A percentile compares a stretch with the other conserved stretches of the same genome.
These are phyloP conservation scores for Trichopus zeylanicus DNA, from an alignment of 116 monocot genomes.

Conservation along the genomic window DNA sequence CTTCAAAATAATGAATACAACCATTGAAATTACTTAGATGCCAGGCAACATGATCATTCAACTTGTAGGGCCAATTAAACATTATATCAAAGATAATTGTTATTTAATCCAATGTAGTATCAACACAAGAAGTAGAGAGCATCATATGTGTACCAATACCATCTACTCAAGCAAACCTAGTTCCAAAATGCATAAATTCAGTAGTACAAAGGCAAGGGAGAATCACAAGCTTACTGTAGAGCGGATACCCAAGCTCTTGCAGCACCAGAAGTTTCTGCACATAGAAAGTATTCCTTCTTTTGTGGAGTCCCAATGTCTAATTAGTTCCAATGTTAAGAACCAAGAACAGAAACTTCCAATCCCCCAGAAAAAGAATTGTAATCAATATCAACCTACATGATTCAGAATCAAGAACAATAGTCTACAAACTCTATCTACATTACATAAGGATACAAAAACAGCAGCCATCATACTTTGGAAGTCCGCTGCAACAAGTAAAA, in stretches of 20 bases:
- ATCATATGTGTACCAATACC: neutral
- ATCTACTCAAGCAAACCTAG: neutral
- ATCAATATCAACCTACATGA: neutral
- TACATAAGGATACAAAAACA: constrained; percentile 99
- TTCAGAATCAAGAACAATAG: neutral
- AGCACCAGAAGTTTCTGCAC: constrained; percentile 97
- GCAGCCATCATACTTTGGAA: constrained; percentile 96
- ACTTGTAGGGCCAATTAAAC: too few relatives aligned
- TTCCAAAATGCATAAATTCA: neutral
- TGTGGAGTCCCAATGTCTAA: constrained; percentile 96
- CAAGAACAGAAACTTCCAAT: neutral
- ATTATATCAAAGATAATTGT: too few relatives aligned
- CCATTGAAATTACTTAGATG: too few relatives aligned
- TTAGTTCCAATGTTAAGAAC: constrained; percentile 42
- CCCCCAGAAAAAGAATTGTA: too few relatives aligned
- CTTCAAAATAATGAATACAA: too few relatives aligned
- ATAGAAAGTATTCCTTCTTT: constrained; percentile 92
- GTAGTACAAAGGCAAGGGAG: constrained; percentile 1
- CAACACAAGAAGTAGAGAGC: too few relatives aligned
- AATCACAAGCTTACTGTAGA: constrained; percentile 77
- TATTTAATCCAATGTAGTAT: too few relatives aligned
- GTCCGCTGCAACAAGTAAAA: constrained; percentile 56
- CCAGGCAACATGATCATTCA: too few relatives aligned
- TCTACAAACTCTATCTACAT: too few relatives aligned
- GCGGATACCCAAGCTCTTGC: constrained; percentile 99